A percentile compares a stretch with the other conserved stretches of the same genome.
Evolutionary conservation across 306 rosid species (phyloP).

Genomic region (Dalbergia cochinchinensis): DNA sequence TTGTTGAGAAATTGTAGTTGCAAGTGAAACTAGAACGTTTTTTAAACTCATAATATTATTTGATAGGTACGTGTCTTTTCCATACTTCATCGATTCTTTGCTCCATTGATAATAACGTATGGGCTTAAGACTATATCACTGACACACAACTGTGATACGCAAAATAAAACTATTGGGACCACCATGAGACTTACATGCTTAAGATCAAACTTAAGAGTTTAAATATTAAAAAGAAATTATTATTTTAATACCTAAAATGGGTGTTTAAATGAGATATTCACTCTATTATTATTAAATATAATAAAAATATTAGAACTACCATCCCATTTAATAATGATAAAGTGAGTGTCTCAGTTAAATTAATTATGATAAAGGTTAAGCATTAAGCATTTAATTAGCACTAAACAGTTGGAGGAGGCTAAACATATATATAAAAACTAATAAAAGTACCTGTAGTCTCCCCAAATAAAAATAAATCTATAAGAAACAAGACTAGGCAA

Average conservation of each 20-base stretch:
- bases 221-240: too few species aligned
- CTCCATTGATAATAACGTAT: conserved; percentile 1
- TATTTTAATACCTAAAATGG: too few species aligned
- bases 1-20: neutral
- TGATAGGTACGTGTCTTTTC: neutral
- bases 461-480: neutral
- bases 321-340: too few species aligned
- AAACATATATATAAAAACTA: neutral
- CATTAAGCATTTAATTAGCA: neutral
- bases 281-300: too few species aligned
- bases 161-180: neutral
- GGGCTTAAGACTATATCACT: neutral
- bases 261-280: too few species aligned
- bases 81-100: neutral
- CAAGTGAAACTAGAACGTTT: neutral
- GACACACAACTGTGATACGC: neutral
- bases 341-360: too few species aligned
- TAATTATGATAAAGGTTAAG: neutral
- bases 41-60: neutral
- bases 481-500: neutral
- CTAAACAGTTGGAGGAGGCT: neutral
- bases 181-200: neutral
- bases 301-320: too few species aligned
- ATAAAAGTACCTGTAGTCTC: neutral
- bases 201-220: neutral